Evolutionary conservation across 2,329 filamentous ascomycete genomes (phyloP).

Genomic region (Colletotrichum plurivorum): DNA sequence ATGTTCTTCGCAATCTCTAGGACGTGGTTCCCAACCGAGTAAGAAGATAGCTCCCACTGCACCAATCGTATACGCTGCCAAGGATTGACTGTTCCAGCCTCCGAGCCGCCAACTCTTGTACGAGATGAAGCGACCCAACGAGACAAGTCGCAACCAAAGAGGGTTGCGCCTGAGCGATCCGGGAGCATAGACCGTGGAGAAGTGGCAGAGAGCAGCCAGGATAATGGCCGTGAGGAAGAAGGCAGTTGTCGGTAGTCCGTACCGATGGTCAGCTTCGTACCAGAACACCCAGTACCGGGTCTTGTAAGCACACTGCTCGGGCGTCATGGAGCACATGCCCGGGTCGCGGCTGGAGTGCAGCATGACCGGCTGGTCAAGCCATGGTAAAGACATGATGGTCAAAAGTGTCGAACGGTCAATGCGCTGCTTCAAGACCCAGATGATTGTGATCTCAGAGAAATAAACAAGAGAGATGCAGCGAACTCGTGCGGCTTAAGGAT

Average conservation of each 20-base stretch:
- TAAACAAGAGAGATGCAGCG: no score
- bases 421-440: not conserved
- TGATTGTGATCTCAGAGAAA: not conserved
- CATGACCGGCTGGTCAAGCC: conserved; percentile 57
- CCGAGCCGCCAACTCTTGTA: conserved; percentile 44
- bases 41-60: conserved; percentile 61
- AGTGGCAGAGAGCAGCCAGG: conserved; percentile 59
- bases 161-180: conserved; percentile 43
- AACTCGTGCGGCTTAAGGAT: no score
- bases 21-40: conserved; percentile 44
- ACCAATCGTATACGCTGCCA: conserved; percentile 59
- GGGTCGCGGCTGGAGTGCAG: conserved; percentile 55
- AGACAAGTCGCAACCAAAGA: conserved; percentile 13
- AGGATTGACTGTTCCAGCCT: conserved; percentile 58
- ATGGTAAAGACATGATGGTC: conserved; percentile 42
- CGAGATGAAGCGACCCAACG: conserved; percentile 37
- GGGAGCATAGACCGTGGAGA: conserved; percentile 56
- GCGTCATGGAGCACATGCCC: conserved; percentile 50
- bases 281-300: conserved; percentile 57
- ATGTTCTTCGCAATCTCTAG: not conserved
- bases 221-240: conserved; percentile 65
- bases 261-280: conserved; percentile 65
- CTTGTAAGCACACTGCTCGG: conserved; percentile 62
- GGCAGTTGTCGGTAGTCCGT: conserved; percentile 65
- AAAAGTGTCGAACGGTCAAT: not conserved